These are phyloP conservation scores for Viola pubescens DNA, from an alignment of 441 rosid genomes.

Conservation along the genomic window DNA sequence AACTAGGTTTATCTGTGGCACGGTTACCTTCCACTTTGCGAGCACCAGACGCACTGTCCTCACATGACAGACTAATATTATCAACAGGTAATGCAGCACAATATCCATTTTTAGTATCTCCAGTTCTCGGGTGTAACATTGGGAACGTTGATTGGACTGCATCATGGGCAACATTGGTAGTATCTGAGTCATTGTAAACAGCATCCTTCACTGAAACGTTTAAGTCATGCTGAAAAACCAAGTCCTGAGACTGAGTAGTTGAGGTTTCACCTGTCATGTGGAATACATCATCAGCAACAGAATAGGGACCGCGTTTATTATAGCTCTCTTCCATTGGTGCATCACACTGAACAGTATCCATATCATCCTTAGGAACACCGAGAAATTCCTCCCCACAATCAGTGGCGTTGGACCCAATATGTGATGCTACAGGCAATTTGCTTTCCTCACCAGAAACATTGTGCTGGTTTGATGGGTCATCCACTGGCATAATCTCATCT, in stretches of 20 bases:
- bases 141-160: constrained; percentile 15
- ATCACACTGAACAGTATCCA: constrained; percentile 10
- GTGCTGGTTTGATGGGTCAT: constrained; percentile 6
- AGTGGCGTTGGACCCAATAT: constrained; percentile 7
- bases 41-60: constrained; percentile 14
- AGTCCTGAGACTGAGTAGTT: constrained; percentile 8
- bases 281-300: constrained; percentile 8
- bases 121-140: constrained; percentile 4
- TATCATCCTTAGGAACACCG: constrained; percentile 2
- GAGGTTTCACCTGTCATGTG: constrained; percentile 9
- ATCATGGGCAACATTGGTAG: constrained; percentile 5
- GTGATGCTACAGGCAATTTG: neutral
- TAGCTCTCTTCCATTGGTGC: constrained; percentile 17
- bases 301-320: constrained; percentile 6
- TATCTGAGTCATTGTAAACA: neutral
- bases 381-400: constrained; percentile 4
- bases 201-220: constrained; percentile 10
- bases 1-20: neutral
- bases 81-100: constrained; percentile 9
- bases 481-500: neutral
- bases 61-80: neutral
- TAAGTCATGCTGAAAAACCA: constrained; percentile 8
- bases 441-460: constrained; percentile 9
- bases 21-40: constrained; percentile 1
- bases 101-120: constrained; percentile 8